These are phyloP conservation scores for Pseudocercospora fuligena DNA, from an alignment of 2,329 filamentous ascomycete species.

Conservation along the genomic window DNA sequence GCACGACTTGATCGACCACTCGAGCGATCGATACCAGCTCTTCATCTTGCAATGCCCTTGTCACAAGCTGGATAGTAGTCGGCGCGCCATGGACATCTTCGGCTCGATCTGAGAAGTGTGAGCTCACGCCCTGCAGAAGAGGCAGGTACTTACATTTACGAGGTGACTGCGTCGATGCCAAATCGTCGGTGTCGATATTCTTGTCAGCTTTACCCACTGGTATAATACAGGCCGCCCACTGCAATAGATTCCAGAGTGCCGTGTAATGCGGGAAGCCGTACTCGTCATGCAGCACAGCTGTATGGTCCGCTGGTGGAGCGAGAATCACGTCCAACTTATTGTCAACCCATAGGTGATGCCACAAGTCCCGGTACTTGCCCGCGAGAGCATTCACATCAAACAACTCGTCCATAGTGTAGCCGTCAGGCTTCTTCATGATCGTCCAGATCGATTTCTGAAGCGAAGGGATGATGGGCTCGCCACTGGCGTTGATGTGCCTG, in stretches of 20 bases:
- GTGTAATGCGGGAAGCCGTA: constrained; percentile 56
- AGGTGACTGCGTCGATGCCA: constrained; percentile 12
- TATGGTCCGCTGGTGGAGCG: constrained; percentile 55
- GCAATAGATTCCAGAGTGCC: constrained; percentile 50
- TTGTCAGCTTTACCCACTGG: constrained; percentile 23
- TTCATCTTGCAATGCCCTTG: constrained; percentile 24
- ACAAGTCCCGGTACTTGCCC: constrained; percentile 44
- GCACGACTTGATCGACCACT: constrained; percentile 19
- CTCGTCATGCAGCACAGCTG: constrained; percentile 58
- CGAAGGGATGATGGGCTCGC: constrained; percentile 53
- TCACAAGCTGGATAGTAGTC: constrained; percentile 23
- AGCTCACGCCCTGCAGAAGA: not conserved
- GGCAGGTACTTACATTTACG: constrained; percentile 6
- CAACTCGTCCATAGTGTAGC: constrained; percentile 45
- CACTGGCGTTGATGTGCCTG: constrained; percentile 43
- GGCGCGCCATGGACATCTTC: constrained; percentile 26
- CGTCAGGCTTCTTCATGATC: constrained; percentile 39
- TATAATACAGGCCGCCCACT: constrained; percentile 22
- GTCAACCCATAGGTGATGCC: constrained; percentile 49
- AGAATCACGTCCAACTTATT: constrained; percentile 57
- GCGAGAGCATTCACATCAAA: constrained; percentile 50
- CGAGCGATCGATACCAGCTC: constrained; percentile 21
- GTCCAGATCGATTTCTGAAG: constrained; percentile 42
- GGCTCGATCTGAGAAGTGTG: constrained; percentile 13
- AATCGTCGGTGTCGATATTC: constrained; percentile 18